These are phyloP conservation scores for Bremia lactucae DNA, from an alignment of 352 stramenopile species.

Conservation along the genomic window DNA sequence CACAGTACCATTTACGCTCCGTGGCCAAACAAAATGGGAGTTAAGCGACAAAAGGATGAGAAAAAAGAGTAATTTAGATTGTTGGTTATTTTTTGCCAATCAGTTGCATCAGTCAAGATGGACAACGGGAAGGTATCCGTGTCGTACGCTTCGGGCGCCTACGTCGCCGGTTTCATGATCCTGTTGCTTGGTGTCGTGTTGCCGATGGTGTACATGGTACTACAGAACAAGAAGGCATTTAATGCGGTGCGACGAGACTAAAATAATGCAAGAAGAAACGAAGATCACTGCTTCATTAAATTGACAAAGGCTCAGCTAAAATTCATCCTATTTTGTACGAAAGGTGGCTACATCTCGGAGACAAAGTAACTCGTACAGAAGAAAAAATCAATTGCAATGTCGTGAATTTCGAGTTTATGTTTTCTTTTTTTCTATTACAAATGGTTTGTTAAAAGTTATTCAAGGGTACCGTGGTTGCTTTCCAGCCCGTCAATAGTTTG, in stretches of 20 bases:
- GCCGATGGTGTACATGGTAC: slow-evolving; percentile 77
- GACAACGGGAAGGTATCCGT: slow-evolving; percentile 25
- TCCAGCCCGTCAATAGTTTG: no score
- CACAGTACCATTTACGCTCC: slow-evolving; percentile 3
- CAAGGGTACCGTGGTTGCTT: no score
- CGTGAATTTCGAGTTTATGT: no score
- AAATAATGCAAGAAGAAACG: slow-evolving; percentile 2
- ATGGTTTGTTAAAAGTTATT: no score
- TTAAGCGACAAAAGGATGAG: no score
- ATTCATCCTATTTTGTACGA: no score
- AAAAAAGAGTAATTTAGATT: background rate
- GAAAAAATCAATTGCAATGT: no score
- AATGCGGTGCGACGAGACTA: slow-evolving; percentile 66
- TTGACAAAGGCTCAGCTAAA: background rate
- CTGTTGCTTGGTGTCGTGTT: slow-evolving; percentile 57
- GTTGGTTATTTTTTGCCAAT: slow-evolving; percentile 3
- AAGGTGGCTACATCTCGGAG: no score
- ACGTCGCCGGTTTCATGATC: slow-evolving; percentile 54
- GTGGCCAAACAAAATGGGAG: no score
- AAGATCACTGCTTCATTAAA: slow-evolving; percentile 5
- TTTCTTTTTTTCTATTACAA: slow-evolving; percentile 30
- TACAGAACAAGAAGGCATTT: slow-evolving; percentile 84
- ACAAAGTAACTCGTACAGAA: no score
- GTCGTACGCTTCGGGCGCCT: slow-evolving; percentile 63
- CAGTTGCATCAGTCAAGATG: slow-evolving; percentile 3